Conservation (phyloP, 2,329 filamentous ascomycete genomes). For the Trichoderma koningiopsis region DNA sequence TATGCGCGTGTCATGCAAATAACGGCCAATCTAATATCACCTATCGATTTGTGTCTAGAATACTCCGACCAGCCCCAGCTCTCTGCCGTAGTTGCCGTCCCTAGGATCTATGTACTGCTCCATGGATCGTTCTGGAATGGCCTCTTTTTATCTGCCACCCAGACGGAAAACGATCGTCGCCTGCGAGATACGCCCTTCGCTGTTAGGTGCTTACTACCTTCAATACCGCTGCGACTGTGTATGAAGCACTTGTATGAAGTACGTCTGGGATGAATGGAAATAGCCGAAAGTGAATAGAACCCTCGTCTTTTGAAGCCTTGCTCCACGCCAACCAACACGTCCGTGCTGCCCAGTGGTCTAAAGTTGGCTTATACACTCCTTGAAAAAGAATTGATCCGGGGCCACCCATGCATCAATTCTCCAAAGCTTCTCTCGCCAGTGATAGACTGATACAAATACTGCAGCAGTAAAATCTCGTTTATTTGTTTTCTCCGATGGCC, state of each 20-base stretch:
- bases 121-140: conserved; percentile 19
- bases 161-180: neutral
- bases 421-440: neutral
- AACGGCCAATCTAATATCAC: neutral
- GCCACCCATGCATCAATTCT: neutral
- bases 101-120: neutral
- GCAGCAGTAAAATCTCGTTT: neutral
- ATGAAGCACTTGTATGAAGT: neutral
- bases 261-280: neutral
- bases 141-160: neutral
- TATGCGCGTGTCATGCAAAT: neutral
- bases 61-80: neutral
- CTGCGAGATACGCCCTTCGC: neutral
- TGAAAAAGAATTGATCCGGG: neutral
- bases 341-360: neutral
- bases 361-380: neutral
- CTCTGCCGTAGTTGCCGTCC: neutral
- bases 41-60: neutral
- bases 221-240: neutral
- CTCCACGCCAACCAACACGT: neutral
- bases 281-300: conserved; percentile 15
- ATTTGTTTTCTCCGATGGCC: neutral
- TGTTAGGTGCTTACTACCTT: conserved; percentile 9
- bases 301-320: neutral
- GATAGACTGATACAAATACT: neutral